phyloP scores from a whole-genome alignment of 805 yeast species.

The Candida railenensis region DNA sequence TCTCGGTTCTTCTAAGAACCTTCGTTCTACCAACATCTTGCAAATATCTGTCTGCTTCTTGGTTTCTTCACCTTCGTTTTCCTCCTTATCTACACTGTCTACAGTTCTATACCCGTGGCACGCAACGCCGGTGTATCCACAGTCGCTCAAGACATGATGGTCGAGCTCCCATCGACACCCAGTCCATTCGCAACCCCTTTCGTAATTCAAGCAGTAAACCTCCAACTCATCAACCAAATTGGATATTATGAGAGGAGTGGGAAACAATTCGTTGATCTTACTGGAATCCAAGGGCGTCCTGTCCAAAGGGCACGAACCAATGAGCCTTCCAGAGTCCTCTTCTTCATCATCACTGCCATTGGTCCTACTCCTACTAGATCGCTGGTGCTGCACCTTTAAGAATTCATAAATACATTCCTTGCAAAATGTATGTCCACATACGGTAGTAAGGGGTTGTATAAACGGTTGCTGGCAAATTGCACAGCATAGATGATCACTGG shows the following conservation, averaged over 20 bases:
- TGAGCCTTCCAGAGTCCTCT: constrained; percentile 7
- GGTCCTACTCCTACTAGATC: constrained; percentile 3
- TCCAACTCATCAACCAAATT: constrained; percentile 60
- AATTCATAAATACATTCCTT: constrained; percentile 50
- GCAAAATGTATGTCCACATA: constrained; percentile 72
- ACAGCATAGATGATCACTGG: constrained; percentile 40
- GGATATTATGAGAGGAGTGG: constrained; percentile 57
- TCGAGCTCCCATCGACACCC: constrained; percentile 61
- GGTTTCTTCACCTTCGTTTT: neutral
- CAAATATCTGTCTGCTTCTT: constrained; percentile 6
- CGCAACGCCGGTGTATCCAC: constrained; percentile 35
- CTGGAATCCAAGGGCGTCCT: constrained; percentile 44
- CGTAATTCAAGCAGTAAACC: constrained; percentile 52
- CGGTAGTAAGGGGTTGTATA: constrained; percentile 58
- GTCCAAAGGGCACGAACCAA: constrained; percentile 58
- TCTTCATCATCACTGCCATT: constrained; percentile 1
- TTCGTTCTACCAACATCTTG: constrained; percentile 15
- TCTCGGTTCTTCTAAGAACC: constrained; percentile 12
- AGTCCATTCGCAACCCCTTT: constrained; percentile 55
- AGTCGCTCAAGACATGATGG: constrained; percentile 42
- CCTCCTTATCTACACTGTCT: constrained; percentile 2
- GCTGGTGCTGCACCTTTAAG: constrained; percentile 34
- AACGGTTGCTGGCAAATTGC: constrained; percentile 72
- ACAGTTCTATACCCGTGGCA: constrained; percentile 25
- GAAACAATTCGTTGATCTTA: constrained; percentile 31